Evolutionary conservation across 177 flowering plant genomes (phyloP).

Genomic region (Vitis hybrid): DNA sequence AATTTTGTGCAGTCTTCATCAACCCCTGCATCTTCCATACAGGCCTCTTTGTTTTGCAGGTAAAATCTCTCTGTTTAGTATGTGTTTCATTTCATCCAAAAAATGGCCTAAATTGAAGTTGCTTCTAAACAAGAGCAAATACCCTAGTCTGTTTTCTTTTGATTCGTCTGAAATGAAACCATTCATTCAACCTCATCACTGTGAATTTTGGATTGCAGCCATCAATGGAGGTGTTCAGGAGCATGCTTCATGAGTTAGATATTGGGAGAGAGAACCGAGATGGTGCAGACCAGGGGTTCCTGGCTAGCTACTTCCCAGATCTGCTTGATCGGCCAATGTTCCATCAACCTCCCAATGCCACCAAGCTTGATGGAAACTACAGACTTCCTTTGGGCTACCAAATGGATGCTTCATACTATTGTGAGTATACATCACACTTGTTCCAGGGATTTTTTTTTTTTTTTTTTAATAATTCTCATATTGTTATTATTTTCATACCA

Average conservation of each 20-base stretch:
- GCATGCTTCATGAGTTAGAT: conserved; percentile 71
- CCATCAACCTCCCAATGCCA: conserved; percentile 68
- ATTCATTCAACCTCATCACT: neutral
- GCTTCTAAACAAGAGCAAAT: no score
- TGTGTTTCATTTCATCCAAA: neutral
- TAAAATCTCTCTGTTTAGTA: conserved; percentile 11
- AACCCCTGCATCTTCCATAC: conserved; percentile 99
- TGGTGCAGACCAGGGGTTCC: conserved; percentile 95
- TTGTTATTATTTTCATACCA: neutral
- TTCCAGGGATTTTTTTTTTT: no score
- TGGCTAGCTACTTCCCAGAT: conserved; percentile 73
- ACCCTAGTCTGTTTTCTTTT: no score
- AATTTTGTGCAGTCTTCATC: conserved; percentile 95
- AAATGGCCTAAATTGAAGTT: no score
- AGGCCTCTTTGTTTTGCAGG: conserved; percentile 94
- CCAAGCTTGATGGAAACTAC: conserved; percentile 65
- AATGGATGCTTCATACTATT: conserved; percentile 96
- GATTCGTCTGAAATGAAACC: no score
- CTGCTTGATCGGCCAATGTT: conserved; percentile 86
- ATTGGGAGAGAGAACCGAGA: conserved; percentile 60
- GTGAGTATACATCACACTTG: conserved; percentile 38
- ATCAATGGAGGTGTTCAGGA: conserved; percentile 68
- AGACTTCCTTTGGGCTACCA: conserved; percentile 97
- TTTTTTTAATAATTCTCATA: neutral
- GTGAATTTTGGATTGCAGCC: conserved; percentile 52